A percentile compares a stretch with the other conserved stretches of the same genome.
Evolutionary conservation across 1,284 basidiomycete genomes (phyloP).

Genomic region (Megacollybia platyphylla): DNA sequence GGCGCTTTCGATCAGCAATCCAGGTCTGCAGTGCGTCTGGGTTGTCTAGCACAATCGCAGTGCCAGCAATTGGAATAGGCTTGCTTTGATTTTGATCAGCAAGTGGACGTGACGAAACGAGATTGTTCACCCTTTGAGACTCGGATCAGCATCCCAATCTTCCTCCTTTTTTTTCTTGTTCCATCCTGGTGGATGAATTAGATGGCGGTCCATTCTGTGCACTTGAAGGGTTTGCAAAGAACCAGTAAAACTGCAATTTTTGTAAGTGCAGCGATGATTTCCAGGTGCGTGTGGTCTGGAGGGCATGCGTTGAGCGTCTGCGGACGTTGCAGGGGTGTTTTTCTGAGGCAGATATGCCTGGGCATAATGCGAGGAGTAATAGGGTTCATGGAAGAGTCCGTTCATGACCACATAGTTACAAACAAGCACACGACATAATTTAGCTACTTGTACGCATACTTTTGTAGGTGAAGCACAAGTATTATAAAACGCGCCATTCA

Average conservation of each 20-base stretch:
- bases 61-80: slow-evolving; percentile 69
- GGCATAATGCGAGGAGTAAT: slow-evolving; percentile 39
- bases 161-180: slow-evolving; percentile 44
- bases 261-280: slow-evolving; percentile 46
- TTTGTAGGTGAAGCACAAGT: slow-evolving; percentile 1
- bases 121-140: slow-evolving; percentile 48
- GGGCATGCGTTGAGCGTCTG: background rate
- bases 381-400: background rate
- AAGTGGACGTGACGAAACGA: background rate
- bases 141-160: slow-evolving; percentile 70
- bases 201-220: slow-evolving; percentile 86
- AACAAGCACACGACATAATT: background rate
- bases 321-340: slow-evolving; percentile 6
- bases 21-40: slow-evolving; percentile 75
- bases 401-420: background rate
- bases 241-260: slow-evolving; percentile 63
- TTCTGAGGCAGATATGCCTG: slow-evolving; percentile 37
- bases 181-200: slow-evolving; percentile 73
- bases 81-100: slow-evolving; percentile 31
- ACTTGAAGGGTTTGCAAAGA: slow-evolving; percentile 64
- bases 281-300: slow-evolving; percentile 37
- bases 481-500: background rate
- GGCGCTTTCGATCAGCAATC: slow-evolving; percentile 77
- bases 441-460: slow-evolving; percentile 1
- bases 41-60: slow-evolving; percentile 63